Evolutionary conservation across 495 filamentous ascomycete genomes (phyloP).

Genomic region (Glonium stellatum): DNA sequence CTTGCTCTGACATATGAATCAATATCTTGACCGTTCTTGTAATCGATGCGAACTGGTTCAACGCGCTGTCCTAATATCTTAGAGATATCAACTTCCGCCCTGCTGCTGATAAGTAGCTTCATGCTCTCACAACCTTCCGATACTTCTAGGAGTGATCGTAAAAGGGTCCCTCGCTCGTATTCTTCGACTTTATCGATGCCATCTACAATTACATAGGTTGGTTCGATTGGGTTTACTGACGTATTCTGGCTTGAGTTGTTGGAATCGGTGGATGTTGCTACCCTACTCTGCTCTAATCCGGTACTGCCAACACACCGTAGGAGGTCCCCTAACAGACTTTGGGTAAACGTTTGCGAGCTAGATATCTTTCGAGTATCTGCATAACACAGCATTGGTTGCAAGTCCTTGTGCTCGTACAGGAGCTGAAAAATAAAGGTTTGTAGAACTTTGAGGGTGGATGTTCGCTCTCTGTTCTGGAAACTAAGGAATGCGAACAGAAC

Average conservation of each 20-base stretch:
- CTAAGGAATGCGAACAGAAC: slow-evolving; percentile 15
- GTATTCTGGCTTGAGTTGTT: too few species aligned
- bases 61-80: neutral
- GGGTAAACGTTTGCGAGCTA: neutral
- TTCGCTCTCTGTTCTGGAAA: neutral
- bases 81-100: slow-evolving; percentile 14
- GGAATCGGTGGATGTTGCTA: too few species aligned
- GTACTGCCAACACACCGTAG: neutral
- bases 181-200: neutral
- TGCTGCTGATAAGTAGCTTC: slow-evolving; percentile 24
- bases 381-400: neutral
- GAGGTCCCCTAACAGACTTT: neutral
- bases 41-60: neutral
- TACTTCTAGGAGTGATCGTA: neutral
- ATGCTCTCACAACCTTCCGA: neutral
- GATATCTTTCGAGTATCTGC: neutral
- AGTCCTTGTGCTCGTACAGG: neutral
- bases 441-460: neutral
- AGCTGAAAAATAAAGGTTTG: slow-evolving; percentile 21
- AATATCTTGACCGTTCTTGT: neutral
- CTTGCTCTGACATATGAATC: neutral
- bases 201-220: neutral
- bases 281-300: too few species aligned
- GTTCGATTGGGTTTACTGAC: too few species aligned
- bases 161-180: neutral